Evolutionary conservation across 768 basidiomycete genomes (phyloP).

Genomic region (Albatrellus ellisii): DNA sequence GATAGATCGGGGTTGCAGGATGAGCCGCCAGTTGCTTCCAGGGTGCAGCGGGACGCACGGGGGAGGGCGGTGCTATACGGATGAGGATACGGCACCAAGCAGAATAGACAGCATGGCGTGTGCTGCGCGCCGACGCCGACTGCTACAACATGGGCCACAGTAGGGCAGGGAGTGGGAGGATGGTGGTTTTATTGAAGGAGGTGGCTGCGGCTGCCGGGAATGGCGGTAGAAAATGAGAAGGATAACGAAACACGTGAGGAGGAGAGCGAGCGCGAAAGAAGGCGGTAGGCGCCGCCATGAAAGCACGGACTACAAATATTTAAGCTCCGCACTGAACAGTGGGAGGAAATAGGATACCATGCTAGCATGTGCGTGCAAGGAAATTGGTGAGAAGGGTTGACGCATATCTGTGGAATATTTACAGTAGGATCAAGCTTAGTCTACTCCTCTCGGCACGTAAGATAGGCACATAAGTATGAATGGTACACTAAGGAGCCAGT

Average conservation of each 20-base stretch:
- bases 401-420: no score
- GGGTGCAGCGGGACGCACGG: conserved; percentile 4
- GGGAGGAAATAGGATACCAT: conserved; percentile 7
- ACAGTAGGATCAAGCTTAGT: no score
- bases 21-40: conserved; percentile 2
- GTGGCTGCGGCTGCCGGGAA: not conserved
- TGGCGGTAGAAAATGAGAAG: conserved; percentile 21
- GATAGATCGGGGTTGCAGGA: conserved; percentile 8
- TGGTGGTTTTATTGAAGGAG: conserved; percentile 2
- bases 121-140: conserved; percentile 8
- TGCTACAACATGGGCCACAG: conserved; percentile 5
- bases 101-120: conserved; percentile 2
- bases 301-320: conserved; percentile 7
- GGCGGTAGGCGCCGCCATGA: conserved; percentile 5
- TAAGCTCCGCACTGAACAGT: conserved; percentile 13
- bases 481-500: no score
- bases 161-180: conserved; percentile 7
- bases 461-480: no score
- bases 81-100: not conserved
- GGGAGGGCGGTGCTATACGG: conserved; percentile 4
- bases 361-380: no score
- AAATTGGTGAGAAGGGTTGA: no score
- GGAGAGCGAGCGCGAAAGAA: conserved; percentile 7
- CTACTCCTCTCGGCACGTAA: no score
- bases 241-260: conserved; percentile 8